phyloP scores from a whole-genome alignment of 371 early-diverging fungal species.

The Mucor velutinosus region DNA sequence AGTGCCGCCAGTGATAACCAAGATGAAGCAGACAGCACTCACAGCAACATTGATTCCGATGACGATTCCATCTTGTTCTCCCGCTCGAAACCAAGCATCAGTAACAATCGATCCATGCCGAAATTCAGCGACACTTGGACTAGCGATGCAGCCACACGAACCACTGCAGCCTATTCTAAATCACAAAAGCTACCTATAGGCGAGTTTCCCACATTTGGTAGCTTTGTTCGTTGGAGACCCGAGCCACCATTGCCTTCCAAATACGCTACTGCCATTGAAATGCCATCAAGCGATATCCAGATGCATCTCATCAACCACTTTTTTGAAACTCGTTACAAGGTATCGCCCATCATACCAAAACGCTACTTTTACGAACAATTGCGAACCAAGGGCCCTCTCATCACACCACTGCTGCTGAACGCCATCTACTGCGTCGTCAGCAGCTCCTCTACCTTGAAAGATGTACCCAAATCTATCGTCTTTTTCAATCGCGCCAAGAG shows the following conservation, averaged over 20 bases:
- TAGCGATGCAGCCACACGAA: neutral
- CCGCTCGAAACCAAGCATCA: conserved; percentile 1
- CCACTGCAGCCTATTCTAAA: neutral
- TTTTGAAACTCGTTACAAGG: conserved; percentile 21
- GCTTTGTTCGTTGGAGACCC: conserved; percentile 15
- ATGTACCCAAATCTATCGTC: conserved; percentile 22
- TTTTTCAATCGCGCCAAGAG: conserved; percentile 39
- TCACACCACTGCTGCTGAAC: conserved; percentile 38
- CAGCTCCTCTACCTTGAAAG: conserved; percentile 7
- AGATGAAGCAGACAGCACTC: neutral
- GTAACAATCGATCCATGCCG: neutral
- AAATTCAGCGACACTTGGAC: neutral
- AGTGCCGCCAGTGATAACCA: neutral
- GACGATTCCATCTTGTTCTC: conserved; percentile 24
- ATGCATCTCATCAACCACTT: conserved; percentile 30
- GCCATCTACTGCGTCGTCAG: conserved; percentile 30
- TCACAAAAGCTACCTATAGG: neutral
- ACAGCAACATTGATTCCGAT: conserved; percentile 15
- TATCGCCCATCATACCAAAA: conserved; percentile 24
- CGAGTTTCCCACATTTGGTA: conserved; percentile 16
- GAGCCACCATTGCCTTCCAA: conserved; percentile 30
- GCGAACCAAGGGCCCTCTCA: conserved; percentile 25
- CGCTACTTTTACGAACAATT: conserved; percentile 28
- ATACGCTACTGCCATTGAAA: conserved; percentile 30
- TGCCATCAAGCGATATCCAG: conserved; percentile 34